A percentile compares a stretch with the other conserved stretches of the same genome.
phyloP scores from a whole-genome alignment of 805 yeast species.

The Spathaspora passalidarum region DNA sequence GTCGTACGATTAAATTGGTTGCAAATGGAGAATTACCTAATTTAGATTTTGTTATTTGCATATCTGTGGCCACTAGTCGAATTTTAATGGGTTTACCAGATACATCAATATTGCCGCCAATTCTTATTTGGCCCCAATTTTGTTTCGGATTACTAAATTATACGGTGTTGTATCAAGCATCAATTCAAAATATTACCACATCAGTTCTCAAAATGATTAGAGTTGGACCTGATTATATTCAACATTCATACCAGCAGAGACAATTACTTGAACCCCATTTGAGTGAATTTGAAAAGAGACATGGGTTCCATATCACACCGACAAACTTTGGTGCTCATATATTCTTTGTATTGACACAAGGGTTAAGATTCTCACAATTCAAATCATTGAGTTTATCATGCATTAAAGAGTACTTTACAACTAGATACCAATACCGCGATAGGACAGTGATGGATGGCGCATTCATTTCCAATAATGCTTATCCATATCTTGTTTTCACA shows the following conservation, averaged over 20 bases:
- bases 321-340: constrained; percentile 53
- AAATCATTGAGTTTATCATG: constrained; percentile 47
- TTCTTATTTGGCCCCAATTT: constrained; percentile 47
- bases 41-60: constrained; percentile 33
- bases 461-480: constrained; percentile 7
- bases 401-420: constrained; percentile 41
- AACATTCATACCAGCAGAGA: constrained; percentile 29
- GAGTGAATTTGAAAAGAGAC: constrained; percentile 39
- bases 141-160: constrained; percentile 28
- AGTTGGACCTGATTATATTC: constrained; percentile 20
- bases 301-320: constrained; percentile 35
- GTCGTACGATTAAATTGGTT: constrained; percentile 26
- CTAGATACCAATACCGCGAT: constrained; percentile 36
- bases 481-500: constrained; percentile 29
- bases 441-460: constrained; percentile 8
- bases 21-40: constrained; percentile 18
- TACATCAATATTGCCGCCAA: constrained; percentile 44
- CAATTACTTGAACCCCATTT: constrained; percentile 40
- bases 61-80: constrained; percentile 44
- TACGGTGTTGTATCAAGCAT: constrained; percentile 30
- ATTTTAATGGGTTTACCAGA: constrained; percentile 48
- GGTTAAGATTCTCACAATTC: constrained; percentile 56
- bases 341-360: constrained; percentile 49
- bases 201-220: constrained; percentile 23
- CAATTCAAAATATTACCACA: constrained; percentile 27